Evolutionary conservation across 1,284 basidiomycete species (phyloP), one percentile per base, ranked within the genome.

Genomic region (Thecaphora thlaspeos): DNA sequence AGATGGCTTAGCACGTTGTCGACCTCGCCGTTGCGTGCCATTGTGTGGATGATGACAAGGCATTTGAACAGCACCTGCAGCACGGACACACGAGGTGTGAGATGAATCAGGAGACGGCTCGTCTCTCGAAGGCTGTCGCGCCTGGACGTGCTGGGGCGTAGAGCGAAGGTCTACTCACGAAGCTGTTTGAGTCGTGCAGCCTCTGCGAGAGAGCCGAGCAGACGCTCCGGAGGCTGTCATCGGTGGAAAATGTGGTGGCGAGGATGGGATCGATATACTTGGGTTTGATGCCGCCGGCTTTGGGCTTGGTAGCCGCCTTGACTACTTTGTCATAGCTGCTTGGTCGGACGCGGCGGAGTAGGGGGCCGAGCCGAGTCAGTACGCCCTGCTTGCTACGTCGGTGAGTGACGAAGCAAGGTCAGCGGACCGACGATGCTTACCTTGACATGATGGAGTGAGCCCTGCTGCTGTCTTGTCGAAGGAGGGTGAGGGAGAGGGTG

Each of bases 11-110:
- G 84, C 8, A 97, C 86, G 69, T 91, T 89, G 80, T 96, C 91
- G 15, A 93, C 92, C 14, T 89, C 84, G 17, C 92, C 93, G 57
- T 91, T 90, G 26, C 93, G 86, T 74, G 98, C 89, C 87, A 98
- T 89, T 28, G 88, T 91, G 78, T 99, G 94, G 19, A 97, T 81
- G 7, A 95, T 90, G 71, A 98, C 87, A 68, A 98, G 82, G 0
- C 92, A 90, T 76, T 98, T 98, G 86, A 97, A 95, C 17, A 91
- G 92, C 67, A 95, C 84, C 91, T 93, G 26, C 26, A n/a, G n/a
- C n/a, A n/a, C n/a, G n/a, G n/a, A n/a, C n/a, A n/a, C n/a, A n/a
- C n/a, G n/a, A n/a, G n/a, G n/a, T n/a, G n/a, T n/a, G n/a, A n/a
- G n/a, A n/a, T n/a, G n/a, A n/a, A n/a, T n/a, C n/a, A n/a, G n/a